Percentiles rank a stretch among this genome's conserved stretches.
Conservation (phyloP, 2,329 filamentous ascomycete genomes). For the Fusarium odoratissimum region DNA sequence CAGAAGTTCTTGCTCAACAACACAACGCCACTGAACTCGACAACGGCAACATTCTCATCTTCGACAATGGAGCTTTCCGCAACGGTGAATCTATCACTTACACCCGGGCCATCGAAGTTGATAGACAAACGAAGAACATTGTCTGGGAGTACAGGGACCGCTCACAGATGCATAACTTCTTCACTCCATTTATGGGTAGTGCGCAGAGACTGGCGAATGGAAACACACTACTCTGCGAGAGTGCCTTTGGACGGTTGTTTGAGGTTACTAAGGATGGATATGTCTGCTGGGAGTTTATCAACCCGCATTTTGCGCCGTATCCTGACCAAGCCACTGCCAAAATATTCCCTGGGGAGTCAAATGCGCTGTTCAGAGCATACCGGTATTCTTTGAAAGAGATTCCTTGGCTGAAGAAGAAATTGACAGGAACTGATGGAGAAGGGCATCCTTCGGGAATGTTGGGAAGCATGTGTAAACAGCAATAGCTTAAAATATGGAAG, state of each 20-base stretch:
- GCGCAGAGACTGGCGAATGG: constrained; percentile 45
- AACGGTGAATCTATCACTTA: constrained; percentile 47
- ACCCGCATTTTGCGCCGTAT: constrained; percentile 45
- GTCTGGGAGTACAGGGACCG: constrained; percentile 48
- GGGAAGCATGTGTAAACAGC: background rate
- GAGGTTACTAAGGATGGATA: constrained; percentile 44
- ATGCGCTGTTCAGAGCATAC: constrained; percentile 46
- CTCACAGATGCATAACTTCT: constrained; percentile 47
- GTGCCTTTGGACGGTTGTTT: constrained; percentile 44
- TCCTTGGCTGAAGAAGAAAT: constrained; percentile 38
- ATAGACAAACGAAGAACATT: constrained; percentile 38
- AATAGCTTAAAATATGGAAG: no score
- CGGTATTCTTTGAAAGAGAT: constrained; percentile 46
- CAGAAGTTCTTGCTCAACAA: constrained; percentile 45
- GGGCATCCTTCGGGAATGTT: background rate
- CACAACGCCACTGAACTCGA: constrained; percentile 47
- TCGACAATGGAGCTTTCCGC: constrained; percentile 47
- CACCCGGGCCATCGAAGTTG: constrained; percentile 44
- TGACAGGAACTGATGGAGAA: background rate
- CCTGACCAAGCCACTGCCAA: constrained; percentile 38
- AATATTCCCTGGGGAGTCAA: constrained; percentile 47
- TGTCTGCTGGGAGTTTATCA: constrained; percentile 48
- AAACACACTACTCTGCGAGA: constrained; percentile 46
- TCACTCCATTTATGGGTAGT: constrained; percentile 48
- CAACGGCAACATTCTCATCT: constrained; percentile 49